phyloP scores from a whole-genome alignment of 768 basidiomycete species.

The Artomyces pyxidatus region DNA sequence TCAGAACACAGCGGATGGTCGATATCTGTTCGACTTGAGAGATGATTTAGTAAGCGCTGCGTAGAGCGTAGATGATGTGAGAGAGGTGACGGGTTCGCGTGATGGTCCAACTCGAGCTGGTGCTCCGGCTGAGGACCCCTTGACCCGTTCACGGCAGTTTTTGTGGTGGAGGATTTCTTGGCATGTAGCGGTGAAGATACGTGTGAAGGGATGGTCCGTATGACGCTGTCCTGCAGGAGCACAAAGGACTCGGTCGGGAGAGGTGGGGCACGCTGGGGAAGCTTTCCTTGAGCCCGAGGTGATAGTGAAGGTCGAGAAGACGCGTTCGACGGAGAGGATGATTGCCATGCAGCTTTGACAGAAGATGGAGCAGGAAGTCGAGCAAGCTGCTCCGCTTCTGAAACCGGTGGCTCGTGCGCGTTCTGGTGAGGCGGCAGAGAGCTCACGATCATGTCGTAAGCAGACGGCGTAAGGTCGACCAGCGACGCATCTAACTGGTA shows the following conservation, averaged over 20 bases:
- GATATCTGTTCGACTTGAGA: conserved; percentile 70
- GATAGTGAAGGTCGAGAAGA: conserved; percentile 32
- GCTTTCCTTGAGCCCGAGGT: conserved; percentile 52
- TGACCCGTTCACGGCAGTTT: conserved; percentile 23
- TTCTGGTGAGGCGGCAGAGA: conserved; percentile 50
- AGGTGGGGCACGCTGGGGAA: conserved; percentile 41
- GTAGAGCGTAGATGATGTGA: conserved; percentile 75
- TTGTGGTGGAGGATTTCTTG: conserved; percentile 36
- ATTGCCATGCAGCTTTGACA: conserved; percentile 58
- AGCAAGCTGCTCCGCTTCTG: conserved; percentile 38
- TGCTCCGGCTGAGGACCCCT: conserved; percentile 24
- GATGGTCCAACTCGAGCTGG: conserved; percentile 39
- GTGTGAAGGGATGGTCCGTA: conserved; percentile 59
- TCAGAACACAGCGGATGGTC: conserved; percentile 95
- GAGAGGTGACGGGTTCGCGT: conserved; percentile 61
- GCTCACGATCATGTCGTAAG: conserved; percentile 79
- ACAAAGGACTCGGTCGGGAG: conserved; percentile 87
- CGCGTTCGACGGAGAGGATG: conserved; percentile 35
- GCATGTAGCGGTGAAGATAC: conserved; percentile 32
- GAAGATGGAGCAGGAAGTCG: conserved; percentile 41
- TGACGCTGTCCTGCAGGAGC: conserved; percentile 76
- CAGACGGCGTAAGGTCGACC: conserved; percentile 75
- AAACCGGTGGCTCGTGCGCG: conserved; percentile 27
- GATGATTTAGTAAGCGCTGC: conserved; percentile 63
- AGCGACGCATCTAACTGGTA: conserved; percentile 83